Percentiles rank a stretch among this genome's conserved stretches.
Evolutionary conservation across 345 rosid genomes (phyloP).

Genomic region (Schrenkiella parvula): DNA sequence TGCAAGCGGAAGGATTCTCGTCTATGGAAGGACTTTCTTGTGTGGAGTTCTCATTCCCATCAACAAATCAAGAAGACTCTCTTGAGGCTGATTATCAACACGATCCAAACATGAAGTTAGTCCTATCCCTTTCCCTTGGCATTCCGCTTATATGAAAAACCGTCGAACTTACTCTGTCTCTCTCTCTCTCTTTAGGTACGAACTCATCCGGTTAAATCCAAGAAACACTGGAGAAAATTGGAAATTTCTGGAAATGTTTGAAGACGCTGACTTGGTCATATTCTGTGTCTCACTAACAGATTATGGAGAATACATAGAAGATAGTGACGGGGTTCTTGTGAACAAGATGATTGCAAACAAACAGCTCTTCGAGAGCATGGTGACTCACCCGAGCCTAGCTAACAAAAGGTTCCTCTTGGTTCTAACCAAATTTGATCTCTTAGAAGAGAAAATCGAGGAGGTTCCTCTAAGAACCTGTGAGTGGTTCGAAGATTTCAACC

Average conservation of each 20-base stretch:
- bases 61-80: slow-evolving; percentile 27
- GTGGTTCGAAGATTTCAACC: slow-evolving; percentile 76
- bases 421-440: slow-evolving; percentile 76
- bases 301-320: slow-evolving; percentile 50
- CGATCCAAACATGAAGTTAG: slow-evolving; percentile 52
- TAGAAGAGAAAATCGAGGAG: slow-evolving; percentile 62
- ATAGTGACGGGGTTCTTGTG: slow-evolving; percentile 42
- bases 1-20: slow-evolving; percentile 72
- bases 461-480: slow-evolving; percentile 62
- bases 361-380: slow-evolving; percentile 54
- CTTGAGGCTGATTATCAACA: slow-evolving; percentile 38
- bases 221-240: slow-evolving; percentile 65
- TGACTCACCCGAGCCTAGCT: slow-evolving; percentile 52
- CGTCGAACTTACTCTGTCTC: background rate
- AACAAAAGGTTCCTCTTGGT: slow-evolving; percentile 72
- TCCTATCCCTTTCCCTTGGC: slow-evolving; percentile 3
- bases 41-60: slow-evolving; percentile 76
- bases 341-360: slow-evolving; percentile 88
- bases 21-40: slow-evolving; percentile 61
- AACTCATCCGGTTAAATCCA: slow-evolving; percentile 75
- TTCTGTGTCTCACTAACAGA: slow-evolving; percentile 71
- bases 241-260: slow-evolving; percentile 86
- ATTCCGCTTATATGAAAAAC: background rate
- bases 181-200: slow-evolving; percentile 47
- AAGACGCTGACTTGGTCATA: slow-evolving; percentile 62